A percentile compares a stretch with the other conserved stretches of the same genome.
phyloP scores from a whole-genome alignment of 805 yeast genomes.

The Teunomyces panamensis region DNA sequence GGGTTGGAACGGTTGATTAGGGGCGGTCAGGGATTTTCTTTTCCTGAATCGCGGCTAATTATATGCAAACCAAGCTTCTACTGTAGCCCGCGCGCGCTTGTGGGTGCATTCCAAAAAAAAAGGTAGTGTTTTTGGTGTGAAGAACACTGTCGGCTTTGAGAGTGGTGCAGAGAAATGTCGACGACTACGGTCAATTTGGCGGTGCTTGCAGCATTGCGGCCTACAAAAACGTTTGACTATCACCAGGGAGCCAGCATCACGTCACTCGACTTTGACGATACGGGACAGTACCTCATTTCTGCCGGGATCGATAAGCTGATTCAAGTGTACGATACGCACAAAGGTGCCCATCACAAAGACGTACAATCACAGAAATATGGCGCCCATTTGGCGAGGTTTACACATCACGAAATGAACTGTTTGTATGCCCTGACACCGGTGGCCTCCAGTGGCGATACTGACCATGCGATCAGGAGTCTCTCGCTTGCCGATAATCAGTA shows the following conservation, averaged over 20 bases:
- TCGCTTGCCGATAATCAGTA: constrained; percentile 76
- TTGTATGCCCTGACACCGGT: constrained; percentile 75
- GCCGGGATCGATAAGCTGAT: constrained; percentile 80
- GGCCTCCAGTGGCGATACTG: constrained; percentile 37
- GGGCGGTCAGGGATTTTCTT: too few relatives aligned
- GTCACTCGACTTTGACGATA: constrained; percentile 74
- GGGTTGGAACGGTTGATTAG: too few relatives aligned
- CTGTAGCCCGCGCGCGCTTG: too few relatives aligned
- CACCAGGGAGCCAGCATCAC: constrained; percentile 59
- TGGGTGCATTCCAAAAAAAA: too few relatives aligned
- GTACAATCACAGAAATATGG: constrained; percentile 89
- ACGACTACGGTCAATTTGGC: constrained; percentile 1
- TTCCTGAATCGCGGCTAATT: too few relatives aligned
- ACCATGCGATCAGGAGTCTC: constrained; percentile 71
- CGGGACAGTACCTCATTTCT: constrained; percentile 74
- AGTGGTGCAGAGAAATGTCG: constrained; percentile 7
- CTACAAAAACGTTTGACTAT: constrained; percentile 49
- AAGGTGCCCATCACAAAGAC: constrained; percentile 67
- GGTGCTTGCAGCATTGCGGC: constrained; percentile 27
- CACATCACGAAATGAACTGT: constrained; percentile 69
- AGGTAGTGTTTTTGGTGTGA: too few relatives aligned
- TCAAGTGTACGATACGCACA: constrained; percentile 72
- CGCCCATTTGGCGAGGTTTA: constrained; percentile 79
- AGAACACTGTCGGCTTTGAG: too few relatives aligned
- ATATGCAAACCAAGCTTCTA: too few relatives aligned